Base-by-base conservation (phyloP, 108 stramenopile species). In the Nitzschia palea region DNA sequence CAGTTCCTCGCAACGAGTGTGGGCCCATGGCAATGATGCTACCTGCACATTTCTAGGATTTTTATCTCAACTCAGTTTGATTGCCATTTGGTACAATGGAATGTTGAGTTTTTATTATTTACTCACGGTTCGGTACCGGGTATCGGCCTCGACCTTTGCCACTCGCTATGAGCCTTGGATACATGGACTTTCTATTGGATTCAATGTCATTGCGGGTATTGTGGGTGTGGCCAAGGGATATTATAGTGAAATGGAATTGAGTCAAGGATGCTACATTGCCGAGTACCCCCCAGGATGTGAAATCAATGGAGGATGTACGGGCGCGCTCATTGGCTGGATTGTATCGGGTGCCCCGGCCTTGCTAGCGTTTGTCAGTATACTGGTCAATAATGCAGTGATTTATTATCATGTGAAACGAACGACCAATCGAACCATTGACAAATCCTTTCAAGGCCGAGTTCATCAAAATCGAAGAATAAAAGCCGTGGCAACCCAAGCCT, bases 41-140 rank as follows among this genome's bases (percentile, higher is more conserved):
- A 70, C 70, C 3, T 77, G 76, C 55, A 40, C 55, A 5, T 42
- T 66, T 35, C 20, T 20, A 10, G 76, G 69, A 4, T 70, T 71
- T 44, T 37, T 77, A 5, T 5, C n/a, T 5, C 62, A 77, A 27
- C 17, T 70, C 2, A 12, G 50, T 0, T n/a, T 77, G 40, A 22
- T 64, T 4, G 42, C 40, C 26, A 10, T 55, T 9, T 62, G 40
- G 34, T 77, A 77, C 70, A 66, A 65, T 36, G 54, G 65, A 25
- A 37, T 55, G 26, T 60, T 77, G 3, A 40, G 47, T 20, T 69
- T 62, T 20, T 76, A 55, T 54, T 77, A 50, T 36, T 36, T 70
- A 4, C 15, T 47, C 18, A 52, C 70, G 4, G 45, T 71, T 12
- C 51, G 68, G 12, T 56, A 55, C 22, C 30, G 60, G 8, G 51